phyloP scores from a whole-genome alignment of 495 filamentous ascomycete species.

The Rostrohypoxylon terebratum region DNA sequence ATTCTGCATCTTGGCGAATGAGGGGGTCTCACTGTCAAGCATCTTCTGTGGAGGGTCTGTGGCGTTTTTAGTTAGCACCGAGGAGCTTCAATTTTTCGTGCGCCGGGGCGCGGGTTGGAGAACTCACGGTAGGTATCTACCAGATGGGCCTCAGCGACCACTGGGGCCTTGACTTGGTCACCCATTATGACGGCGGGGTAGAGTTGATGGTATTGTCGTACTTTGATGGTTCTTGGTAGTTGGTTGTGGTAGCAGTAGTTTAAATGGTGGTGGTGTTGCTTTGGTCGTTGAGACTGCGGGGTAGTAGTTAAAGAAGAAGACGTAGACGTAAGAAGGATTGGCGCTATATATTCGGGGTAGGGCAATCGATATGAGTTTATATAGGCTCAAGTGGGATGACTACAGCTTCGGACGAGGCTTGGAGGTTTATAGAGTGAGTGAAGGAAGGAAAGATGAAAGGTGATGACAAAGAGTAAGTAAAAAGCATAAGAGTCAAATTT shows the following conservation, averaged over 20 bases:
- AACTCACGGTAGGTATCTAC: constrained; percentile 82
- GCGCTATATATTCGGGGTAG: constrained; percentile 14
- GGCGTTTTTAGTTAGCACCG: constrained; percentile 35
- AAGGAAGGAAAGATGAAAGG: constrained; percentile 16
- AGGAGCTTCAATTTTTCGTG: neutral
- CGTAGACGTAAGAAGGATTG: constrained; percentile 21
- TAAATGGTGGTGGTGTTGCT: constrained; percentile 17
- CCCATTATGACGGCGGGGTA: constrained; percentile 69
- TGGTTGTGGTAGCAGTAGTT: constrained; percentile 39
- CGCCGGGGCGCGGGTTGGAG: constrained; percentile 16
- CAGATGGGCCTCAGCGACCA: constrained; percentile 86
- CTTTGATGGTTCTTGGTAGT: constrained; percentile 38
- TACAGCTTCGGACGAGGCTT: constrained; percentile 21
- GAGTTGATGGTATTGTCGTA: constrained; percentile 43
- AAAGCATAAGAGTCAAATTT: neutral
- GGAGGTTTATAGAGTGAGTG: constrained; percentile 2
- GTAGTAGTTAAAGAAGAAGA: constrained; percentile 25
- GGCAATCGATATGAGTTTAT: constrained; percentile 20
- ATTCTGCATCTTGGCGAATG: constrained; percentile 1
- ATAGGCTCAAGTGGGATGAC: constrained; percentile 21
- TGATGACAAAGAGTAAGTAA: constrained; percentile 31
- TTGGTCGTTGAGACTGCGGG: constrained; percentile 47
- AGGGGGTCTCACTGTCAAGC: constrained; percentile 68
- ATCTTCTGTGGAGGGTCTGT: constrained; percentile 68
- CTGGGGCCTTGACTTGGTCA: constrained; percentile 71